These are phyloP conservation scores for Citrus hindsii DNA, from an alignment of 345 rosid species.

Conservation along the genomic window DNA sequence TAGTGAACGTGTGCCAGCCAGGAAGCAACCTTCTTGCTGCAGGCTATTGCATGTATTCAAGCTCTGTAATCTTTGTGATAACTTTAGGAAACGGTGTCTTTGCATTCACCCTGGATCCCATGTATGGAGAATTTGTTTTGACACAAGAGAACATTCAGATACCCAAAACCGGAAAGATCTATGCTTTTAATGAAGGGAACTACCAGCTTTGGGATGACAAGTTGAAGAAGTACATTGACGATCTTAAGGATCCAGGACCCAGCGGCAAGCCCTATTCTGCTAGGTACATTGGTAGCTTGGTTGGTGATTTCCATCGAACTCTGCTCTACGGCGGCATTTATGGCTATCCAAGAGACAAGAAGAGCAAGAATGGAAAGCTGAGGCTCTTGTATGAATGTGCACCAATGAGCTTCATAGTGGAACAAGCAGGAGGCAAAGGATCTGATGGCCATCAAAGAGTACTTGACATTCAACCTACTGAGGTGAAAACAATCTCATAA, in stretches of 20 bases:
- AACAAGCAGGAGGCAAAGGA: conserved; percentile 99
- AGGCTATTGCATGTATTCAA: conserved; percentile 95
- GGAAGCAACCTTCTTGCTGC: conserved; percentile 91
- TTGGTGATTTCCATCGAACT: conserved; percentile 92
- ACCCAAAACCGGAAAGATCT: conserved; percentile 79
- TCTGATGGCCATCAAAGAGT: conserved; percentile 84
- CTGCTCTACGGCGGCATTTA: conserved; percentile 87
- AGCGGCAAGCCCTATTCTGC: conserved; percentile 89
- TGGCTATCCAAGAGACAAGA: conserved; percentile 89
- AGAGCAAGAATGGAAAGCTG: conserved; percentile 92
- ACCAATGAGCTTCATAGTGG: conserved; percentile 94
- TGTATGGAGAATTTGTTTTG: conserved; percentile 93
- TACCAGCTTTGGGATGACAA: conserved; percentile 92
- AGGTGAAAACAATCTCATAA: conserved; percentile 36
- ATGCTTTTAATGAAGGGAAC: conserved; percentile 92
- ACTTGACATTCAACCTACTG: conserved; percentile 74
- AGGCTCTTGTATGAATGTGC: conserved; percentile 93
- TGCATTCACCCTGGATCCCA: conserved; percentile 82
- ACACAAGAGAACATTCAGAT: conserved; percentile 83
- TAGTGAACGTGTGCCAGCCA: conserved; percentile 89
- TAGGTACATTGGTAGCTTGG: conserved; percentile 90
- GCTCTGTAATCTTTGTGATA: conserved; percentile 85
- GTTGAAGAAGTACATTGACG: conserved; percentile 87
- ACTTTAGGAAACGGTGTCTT: conserved; percentile 82
- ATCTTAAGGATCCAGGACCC: conserved; percentile 88